Base-by-base conservation (phyloP, 2,329 filamentous ascomycete genomes). In the Triangularia verruculosa region DNA sequence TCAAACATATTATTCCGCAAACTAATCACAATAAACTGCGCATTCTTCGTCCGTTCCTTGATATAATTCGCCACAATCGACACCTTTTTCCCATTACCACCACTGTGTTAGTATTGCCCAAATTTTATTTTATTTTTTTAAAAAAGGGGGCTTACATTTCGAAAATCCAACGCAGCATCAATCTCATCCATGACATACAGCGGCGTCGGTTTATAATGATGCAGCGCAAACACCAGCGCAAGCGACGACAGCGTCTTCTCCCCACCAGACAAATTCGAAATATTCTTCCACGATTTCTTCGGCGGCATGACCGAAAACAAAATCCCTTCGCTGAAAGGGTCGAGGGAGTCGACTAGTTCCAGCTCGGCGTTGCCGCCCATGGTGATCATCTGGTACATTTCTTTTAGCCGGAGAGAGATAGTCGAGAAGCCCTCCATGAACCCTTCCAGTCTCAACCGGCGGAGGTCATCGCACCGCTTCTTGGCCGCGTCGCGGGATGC, bases 331-430 rank as follows among this genome's bases (percentile, higher is more conserved):
- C 91, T 93, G 81, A 99, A 99, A 0, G 95, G 95, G 75, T 99
- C 96, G 2, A 99, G 82, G 17, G 90, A 94, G 79, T 99, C 95
- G 47, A 99, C 95, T 24, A 99, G 87, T 77, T 99, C 96, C 12
- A 99, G 86, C 79, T 99, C 95, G 0, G 95, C 95, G 72, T 99
- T 99, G 62, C 95, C 95, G 66, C 95, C 95, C 93, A 99, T 98
- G 22, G 95, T 99, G 75, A 99, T 99, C 93, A 99, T 97, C 76
- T 99, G 95, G 79, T 99, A 99, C 95, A 99, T 99, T 74, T 99
- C 95, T 81, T 99, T 99, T 54, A 99, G 83, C 0, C 94, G 90
- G 24, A 97, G 83, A 1, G 94, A 98, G 76, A 99, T 99, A 67
- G 87, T 90, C 72, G 89, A 90, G 80, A 99, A 98, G 43, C 96